Percentiles rank a stretch among this genome's conserved stretches.
phyloP scores from a whole-genome alignment of 352 stramenopile species.

The Globisporangium megalacanthum region DNA sequence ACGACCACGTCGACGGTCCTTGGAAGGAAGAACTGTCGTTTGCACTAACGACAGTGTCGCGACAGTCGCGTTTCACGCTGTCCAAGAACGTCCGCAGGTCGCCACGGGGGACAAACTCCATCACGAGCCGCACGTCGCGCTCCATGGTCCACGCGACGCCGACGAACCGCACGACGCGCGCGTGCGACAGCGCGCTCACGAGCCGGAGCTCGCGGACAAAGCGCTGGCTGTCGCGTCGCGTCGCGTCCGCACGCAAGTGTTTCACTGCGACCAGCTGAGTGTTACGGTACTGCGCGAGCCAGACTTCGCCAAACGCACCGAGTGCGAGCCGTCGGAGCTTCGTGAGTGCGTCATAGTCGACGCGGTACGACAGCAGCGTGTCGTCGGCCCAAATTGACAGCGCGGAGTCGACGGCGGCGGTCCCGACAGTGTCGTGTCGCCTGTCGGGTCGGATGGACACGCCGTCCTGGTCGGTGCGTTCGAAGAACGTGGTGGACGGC shows the following conservation, averaged over 20 bases:
- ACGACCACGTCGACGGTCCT: constrained; percentile 7
- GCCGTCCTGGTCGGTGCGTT: not conserved
- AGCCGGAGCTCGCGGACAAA: constrained; percentile 50
- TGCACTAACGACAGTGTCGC: not conserved
- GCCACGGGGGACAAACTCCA: constrained; percentile 49
- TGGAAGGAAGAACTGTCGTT: too few relatives aligned
- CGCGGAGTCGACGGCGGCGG: too few relatives aligned
- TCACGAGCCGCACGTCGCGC: constrained; percentile 31
- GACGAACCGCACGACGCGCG: constrained; percentile 42
- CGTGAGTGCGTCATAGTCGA: constrained; percentile 30
- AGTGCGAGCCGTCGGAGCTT: constrained; percentile 27
- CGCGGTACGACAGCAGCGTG: constrained; percentile 36
- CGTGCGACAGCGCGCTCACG: constrained; percentile 32
- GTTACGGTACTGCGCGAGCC: constrained; percentile 39
- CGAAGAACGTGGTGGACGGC: constrained; percentile 6
- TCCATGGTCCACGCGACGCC: constrained; percentile 38
- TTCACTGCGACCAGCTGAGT: constrained; percentile 40
- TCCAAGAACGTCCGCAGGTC: constrained; percentile 39
- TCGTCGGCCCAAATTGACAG: constrained; percentile 55
- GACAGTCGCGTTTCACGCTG: not conserved
- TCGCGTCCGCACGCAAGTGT: constrained; percentile 23
- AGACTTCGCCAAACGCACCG: constrained; percentile 43
- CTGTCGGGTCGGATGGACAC: not conserved
- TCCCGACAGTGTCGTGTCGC: too few relatives aligned
- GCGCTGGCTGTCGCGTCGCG: constrained; percentile 19